Base-by-base conservation (phyloP, 2,329 filamentous ascomycete genomes). In the Whalleya microplaca region DNA sequence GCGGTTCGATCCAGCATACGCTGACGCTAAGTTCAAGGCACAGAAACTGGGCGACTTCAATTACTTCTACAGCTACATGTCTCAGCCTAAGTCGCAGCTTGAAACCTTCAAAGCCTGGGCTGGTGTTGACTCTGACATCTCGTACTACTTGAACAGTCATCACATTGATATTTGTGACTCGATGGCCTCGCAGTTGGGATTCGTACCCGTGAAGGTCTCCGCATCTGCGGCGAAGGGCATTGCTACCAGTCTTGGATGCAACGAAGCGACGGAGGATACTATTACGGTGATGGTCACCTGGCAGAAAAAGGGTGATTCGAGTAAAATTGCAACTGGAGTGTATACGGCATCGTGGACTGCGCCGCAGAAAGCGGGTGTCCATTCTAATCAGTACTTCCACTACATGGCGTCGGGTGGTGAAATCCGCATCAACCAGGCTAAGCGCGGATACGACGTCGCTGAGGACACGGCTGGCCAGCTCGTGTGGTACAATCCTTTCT, bases 51-150 rank as follows among this genome's bases (percentile, higher is more conserved):
- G 93, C 63, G 92, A 96, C 76, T 97, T 97, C 85, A 96, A 96
- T 81, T 97, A 97, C 82, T 97, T 96, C 74, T 97, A 96, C 83
- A 89, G 85, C 67, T 97, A 97, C 84, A 96, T 96, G 92, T 91
- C 87, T 48, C 92, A 96, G 80, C 90, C 89, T 58, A 96, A 96
- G 78, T 91, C 83, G 48, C 92, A 96, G 77, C 84, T 96, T 46
- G 90, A 96, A 80, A 96, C 92, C 0, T 96, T 96, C 86, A 93
- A 92, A 76, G 89, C 92, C 2, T 96, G 92, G 92, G 93, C 93
- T 0, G 93, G 93, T 62, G 86, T 88, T 68, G 92, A 96, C 66
- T 93, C 89, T 27, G 94, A 97, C 74, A 97, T 97, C 68, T 93
- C 89, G 9, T 97, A 97, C 80, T 97, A 97, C 76, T 85, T 97